These are phyloP conservation scores for Russula sp. DNA, from an alignment of 768 basidiomycete species.

Conservation along the genomic window DNA sequence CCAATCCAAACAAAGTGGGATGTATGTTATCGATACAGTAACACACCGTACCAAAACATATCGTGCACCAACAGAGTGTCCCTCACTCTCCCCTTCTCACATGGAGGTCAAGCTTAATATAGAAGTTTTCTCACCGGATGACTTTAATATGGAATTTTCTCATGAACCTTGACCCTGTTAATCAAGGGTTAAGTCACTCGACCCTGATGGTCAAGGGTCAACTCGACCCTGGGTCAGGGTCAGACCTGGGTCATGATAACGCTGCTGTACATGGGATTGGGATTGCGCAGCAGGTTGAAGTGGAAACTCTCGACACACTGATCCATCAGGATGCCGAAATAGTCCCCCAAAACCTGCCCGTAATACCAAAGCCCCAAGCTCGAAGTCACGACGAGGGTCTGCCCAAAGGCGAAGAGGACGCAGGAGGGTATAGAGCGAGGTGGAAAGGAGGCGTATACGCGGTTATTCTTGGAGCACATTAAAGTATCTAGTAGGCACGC, in stretches of 20 bases:
- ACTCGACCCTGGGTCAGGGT: too few species aligned
- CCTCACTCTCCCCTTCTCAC: too few species aligned
- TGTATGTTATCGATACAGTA: too few species aligned
- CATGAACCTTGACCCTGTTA: too few species aligned
- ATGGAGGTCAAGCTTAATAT: too few species aligned
- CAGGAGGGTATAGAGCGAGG: constrained; percentile 52
- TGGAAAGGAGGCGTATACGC: constrained; percentile 51
- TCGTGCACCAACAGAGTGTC: too few species aligned
- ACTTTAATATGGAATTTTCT: too few species aligned
- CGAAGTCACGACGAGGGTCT: constrained; percentile 78
- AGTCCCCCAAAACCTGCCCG: constrained; percentile 87
- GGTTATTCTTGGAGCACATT: constrained; percentile 75
- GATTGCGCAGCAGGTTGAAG: constrained; percentile 86
- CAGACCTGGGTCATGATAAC: constrained; percentile 85
- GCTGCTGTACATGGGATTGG: constrained; percentile 97
- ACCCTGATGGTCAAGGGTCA: too few species aligned
- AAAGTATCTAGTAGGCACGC: constrained; percentile 48
- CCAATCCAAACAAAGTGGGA: too few species aligned
- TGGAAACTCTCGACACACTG: constrained; percentile 89
- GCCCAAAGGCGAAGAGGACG: constrained; percentile 61
- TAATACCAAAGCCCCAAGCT: constrained; percentile 89
- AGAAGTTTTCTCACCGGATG: too few species aligned
- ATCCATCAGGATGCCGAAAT: constrained; percentile 84
- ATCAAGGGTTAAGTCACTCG: too few species aligned
- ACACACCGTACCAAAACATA: too few species aligned